Evolutionary conservation across 257 asterid genomes (phyloP).

Genomic region (Solanum medicagineum): DNA sequence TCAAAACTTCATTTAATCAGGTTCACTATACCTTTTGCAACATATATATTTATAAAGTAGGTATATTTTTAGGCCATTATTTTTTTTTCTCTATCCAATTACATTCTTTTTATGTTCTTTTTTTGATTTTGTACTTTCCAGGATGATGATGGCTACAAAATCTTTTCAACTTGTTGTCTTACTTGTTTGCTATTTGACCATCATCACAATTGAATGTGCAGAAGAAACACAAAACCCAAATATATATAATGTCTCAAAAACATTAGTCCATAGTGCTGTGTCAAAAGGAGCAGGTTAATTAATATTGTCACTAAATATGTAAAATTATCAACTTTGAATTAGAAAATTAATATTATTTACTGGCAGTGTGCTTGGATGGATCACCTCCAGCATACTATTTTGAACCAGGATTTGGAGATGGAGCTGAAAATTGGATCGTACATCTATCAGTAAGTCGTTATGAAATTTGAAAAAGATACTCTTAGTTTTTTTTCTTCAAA

Average conservation of each 20-base stretch:
- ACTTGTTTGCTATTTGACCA: not conserved
- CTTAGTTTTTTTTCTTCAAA: not conserved
- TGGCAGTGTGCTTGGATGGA: slow-evolving; percentile 1
- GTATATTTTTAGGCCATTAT: not conserved
- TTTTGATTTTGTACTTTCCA: not conserved
- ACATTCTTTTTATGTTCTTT: not conserved
- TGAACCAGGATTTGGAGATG: not conserved
- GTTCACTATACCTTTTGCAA: not conserved
- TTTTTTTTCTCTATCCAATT: not conserved
- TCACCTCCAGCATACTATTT: not conserved
- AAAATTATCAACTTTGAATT: not conserved
- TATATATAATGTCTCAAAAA: not conserved
- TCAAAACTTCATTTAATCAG: not conserved
- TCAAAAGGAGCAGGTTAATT: not conserved
- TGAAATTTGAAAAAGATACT: not conserved
- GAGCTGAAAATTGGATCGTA: not conserved
- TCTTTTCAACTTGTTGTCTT: not conserved
- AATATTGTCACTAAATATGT: not conserved
- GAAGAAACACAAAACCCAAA: not conserved
- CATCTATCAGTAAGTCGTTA: not conserved
- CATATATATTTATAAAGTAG: not conserved
- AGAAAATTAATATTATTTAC: not conserved
- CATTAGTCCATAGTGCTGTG: not conserved
- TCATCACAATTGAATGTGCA: not conserved
- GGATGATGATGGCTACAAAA: not conserved